A percentile compares a stretch with the other conserved stretches of the same genome.
Conservation (phyloP, 768 basidiomycete species). For the Macrolepiota fuliginosa region DNA sequence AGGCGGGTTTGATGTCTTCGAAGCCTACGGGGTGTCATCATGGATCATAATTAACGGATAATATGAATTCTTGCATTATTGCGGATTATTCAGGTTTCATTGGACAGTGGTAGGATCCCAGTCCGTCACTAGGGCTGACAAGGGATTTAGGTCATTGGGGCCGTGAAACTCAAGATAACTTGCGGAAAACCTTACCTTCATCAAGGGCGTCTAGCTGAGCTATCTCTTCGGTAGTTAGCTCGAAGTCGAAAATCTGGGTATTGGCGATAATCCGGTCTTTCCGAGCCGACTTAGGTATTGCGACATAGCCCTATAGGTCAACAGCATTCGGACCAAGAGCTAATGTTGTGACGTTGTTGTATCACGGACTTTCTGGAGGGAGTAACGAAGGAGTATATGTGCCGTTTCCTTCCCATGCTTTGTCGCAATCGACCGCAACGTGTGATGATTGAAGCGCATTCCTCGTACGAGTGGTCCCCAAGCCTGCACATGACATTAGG, state of each 20-base stretch:
- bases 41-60: neutral
- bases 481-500: constrained; percentile 41
- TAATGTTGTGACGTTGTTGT: neutral
- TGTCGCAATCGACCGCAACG: constrained; percentile 41
- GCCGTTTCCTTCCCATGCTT: constrained; percentile 58
- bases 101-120: constrained; percentile 31
- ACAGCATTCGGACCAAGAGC: neutral
- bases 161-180: neutral
- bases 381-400: constrained; percentile 68
- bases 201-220: constrained; percentile 48
- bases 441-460: constrained; percentile 59
- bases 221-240: constrained; percentile 49
- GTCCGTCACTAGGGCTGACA: constrained; percentile 38
- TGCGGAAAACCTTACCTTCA: constrained; percentile 37
- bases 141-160: constrained; percentile 4
- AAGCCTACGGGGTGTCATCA: neutral
- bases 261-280: constrained; percentile 53
- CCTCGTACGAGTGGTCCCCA: constrained; percentile 74
- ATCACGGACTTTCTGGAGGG: constrained; percentile 64
- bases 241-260: constrained; percentile 61
- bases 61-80: neutral
- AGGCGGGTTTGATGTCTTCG: neutral
- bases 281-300: constrained; percentile 63
- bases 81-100: constrained; percentile 8
- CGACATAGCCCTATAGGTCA: constrained; percentile 47